Conservation (phyloP, 169 alveolate genomes). For the Cryptosporidium tyzzeri region DNA sequence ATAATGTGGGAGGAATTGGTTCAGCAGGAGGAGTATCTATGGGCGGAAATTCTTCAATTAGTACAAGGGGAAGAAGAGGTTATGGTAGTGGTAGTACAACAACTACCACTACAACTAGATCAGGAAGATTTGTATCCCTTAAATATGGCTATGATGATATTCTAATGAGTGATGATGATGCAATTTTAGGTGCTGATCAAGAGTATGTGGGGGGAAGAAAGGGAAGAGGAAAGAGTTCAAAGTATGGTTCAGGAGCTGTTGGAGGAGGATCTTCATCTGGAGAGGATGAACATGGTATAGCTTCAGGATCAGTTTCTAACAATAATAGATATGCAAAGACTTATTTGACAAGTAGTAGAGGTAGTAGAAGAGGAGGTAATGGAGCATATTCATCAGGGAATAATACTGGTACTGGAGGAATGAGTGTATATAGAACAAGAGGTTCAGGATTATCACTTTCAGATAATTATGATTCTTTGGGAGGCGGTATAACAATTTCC, state of each 20-base stretch:
- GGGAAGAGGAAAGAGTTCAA: conserved; percentile 49
- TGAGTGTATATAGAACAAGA: conserved; percentile 47
- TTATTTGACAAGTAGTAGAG: conserved; percentile 37
- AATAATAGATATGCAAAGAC: conserved; percentile 63
- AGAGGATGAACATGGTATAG: conserved; percentile 40
- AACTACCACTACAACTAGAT: conserved; percentile 50
- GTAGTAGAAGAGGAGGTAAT: conserved; percentile 6
- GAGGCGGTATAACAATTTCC: not conserved
- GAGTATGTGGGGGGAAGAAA: conserved; percentile 59
- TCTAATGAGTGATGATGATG: conserved; percentile 61
- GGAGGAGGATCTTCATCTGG: conserved; percentile 64
- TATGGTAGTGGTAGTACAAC: not conserved
- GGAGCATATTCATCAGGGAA: not conserved
- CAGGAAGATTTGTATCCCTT: conserved; percentile 68
- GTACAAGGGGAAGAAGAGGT: conserved; percentile 37
- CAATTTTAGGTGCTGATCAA: conserved; percentile 33
- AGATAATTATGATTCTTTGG: conserved; percentile 19
- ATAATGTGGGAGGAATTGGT: not conserved
- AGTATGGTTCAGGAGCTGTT: conserved; percentile 23
- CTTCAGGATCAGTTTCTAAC: not conserved
- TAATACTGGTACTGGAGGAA: conserved; percentile 2
- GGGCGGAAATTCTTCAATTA: not conserved
- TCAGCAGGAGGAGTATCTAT: not conserved
- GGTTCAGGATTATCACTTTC: conserved; percentile 46
- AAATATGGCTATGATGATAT: conserved; percentile 75